Base-by-base conservation (phyloP, 2,329 filamentous ascomycete genomes). In the Trichoderma atrobrunneum region DNA sequence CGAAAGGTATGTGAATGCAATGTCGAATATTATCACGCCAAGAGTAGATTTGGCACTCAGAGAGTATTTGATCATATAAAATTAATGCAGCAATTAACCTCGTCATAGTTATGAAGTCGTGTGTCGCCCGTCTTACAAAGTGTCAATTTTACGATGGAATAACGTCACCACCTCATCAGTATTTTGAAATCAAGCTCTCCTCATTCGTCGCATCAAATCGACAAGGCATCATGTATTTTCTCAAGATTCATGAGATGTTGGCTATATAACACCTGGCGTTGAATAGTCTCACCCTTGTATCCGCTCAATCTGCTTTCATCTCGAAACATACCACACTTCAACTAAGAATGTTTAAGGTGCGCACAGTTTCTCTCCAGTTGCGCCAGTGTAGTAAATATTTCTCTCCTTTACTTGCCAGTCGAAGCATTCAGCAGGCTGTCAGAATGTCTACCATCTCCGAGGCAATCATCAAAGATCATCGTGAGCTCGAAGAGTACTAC, bases 401-500 rank as follows among this genome's bases (percentile, higher is more conserved):
- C n/a, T 64, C 61, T 30, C 61, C 61, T 2, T 32, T 43, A 10
- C 11, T 64, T 21, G n/a, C 18, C 36, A 39, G 16, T 43, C 61
- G 61, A 39, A 48, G 21, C 24, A 28, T 48, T 48, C 34, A 8
- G 7, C 61, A 64, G 2, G 36, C 61, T n/a, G 24, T 48, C 18
- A 43, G 26, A 36, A 84, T 77, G 76, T 60, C 73, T 48, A 73
- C 74, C 43, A 75, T 81, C 16, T 79, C 77, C 5, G 62, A 75
- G 2, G 78, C 76, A 30, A 75, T 81, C 8, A 74, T 73, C 63
- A 75, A 78, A 24, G 79, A 81, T 62, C 79, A 80, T 57, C 76
- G 77, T 6, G 79, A 80, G 70, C 60, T 80, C 3, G 74, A 79
- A 70, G 34, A 80, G 2, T 84, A 82, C 75, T 83, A 85, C 75